Evolutionary conservation across 106 monocot genomes (phyloP).

Genomic region (Hemerocallis citrina): DNA sequence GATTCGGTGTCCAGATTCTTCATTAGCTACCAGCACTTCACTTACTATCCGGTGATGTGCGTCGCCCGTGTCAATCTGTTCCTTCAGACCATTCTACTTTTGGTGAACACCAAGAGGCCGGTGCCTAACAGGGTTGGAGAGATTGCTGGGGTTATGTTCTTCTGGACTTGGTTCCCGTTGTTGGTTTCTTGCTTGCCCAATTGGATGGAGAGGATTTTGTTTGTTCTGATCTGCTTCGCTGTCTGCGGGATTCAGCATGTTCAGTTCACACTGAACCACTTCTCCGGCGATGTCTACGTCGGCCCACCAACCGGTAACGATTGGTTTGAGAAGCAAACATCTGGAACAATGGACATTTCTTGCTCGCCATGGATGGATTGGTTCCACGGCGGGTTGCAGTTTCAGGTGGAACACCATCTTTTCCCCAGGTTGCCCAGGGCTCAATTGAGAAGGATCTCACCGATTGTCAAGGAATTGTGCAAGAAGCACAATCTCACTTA

Average conservation of each 20-base stretch:
- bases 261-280: constrained; percentile 51
- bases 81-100: constrained; percentile 31
- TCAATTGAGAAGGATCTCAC: constrained; percentile 36
- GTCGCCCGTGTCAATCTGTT: constrained; percentile 54
- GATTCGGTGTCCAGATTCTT: constrained; percentile 29
- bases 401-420: constrained; percentile 60
- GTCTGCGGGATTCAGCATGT: constrained; percentile 50
- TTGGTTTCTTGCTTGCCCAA: constrained; percentile 47
- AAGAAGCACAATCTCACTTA: constrained; percentile 45
- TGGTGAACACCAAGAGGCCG: constrained; percentile 26
- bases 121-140: constrained; percentile 15
- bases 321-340: constrained; percentile 71
- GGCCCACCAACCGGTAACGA: constrained; percentile 38
- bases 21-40: constrained; percentile 57
- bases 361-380: constrained; percentile 74
- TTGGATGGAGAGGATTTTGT: constrained; percentile 38
- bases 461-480: constrained; percentile 39
- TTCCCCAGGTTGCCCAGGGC: constrained; percentile 51
- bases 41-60: constrained; percentile 60
- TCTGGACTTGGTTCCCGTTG: constrained; percentile 51
- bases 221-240: constrained; percentile 37
- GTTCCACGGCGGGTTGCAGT: constrained; percentile 69
- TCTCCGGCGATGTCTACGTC: constrained; percentile 34
- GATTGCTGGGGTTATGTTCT: constrained; percentile 31
- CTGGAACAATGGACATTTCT: constrained; percentile 50